phyloP scores from a whole-genome alignment of 352 stramenopile species.

The Phytophthora melonis region DNA sequence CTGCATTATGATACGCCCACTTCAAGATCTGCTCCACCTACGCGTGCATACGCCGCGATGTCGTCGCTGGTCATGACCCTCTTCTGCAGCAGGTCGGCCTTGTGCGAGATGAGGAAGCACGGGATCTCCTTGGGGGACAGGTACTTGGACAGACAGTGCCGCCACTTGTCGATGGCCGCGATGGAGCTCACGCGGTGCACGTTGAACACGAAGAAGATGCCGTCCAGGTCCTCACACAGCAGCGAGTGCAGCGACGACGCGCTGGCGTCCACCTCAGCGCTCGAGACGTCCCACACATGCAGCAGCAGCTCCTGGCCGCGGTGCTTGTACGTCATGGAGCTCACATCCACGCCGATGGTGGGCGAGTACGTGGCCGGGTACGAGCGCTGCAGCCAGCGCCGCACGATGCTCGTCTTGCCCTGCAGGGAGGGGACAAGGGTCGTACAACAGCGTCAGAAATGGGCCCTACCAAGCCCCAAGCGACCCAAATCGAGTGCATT shows the following conservation, averaged over 20 bases:
- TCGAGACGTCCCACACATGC: slow-evolving; percentile 84
- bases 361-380: slow-evolving; percentile 76
- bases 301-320: slow-evolving; percentile 60
- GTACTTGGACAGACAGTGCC: slow-evolving; percentile 74
- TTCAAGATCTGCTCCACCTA: neutral
- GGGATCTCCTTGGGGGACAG: slow-evolving; percentile 79
- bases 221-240: slow-evolving; percentile 81
- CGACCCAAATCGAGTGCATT: too few species aligned
- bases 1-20: too few species aligned
- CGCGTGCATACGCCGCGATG: slow-evolving; percentile 79
- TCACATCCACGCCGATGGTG: slow-evolving; percentile 86
- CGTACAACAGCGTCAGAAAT: too few species aligned
- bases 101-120: slow-evolving; percentile 86
- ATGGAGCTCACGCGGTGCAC: slow-evolving; percentile 90
- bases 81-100: slow-evolving; percentile 86
- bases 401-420: slow-evolving; percentile 83
- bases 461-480: too few species aligned
- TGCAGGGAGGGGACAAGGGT: too few species aligned
- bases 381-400: slow-evolving; percentile 77
- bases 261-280: slow-evolving; percentile 69
- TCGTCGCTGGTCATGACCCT: slow-evolving; percentile 89
- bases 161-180: slow-evolving; percentile 87
- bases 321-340: slow-evolving; percentile 55
- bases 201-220: slow-evolving; percentile 91
- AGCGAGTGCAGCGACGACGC: slow-evolving; percentile 75